A percentile compares a stretch with the other conserved stretches of the same genome.
phyloP scores from a whole-genome alignment of 2,329 filamentous ascomycete genomes.

The Thermothelomyces thermophilus region DNA sequence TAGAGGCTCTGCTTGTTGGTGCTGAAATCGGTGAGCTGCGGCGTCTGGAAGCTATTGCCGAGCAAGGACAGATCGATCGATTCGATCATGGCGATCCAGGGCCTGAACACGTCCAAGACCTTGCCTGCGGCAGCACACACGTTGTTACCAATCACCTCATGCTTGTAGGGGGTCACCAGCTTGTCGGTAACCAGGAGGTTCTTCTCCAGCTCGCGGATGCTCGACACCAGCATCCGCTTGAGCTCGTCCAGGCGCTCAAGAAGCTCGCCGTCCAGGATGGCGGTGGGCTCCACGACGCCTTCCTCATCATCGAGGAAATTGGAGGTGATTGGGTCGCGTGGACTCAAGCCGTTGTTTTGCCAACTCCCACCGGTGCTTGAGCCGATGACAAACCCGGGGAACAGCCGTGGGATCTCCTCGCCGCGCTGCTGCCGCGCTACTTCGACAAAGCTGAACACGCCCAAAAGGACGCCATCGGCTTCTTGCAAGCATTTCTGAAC shows the following conservation, averaged over 20 bases:
- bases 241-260: slow-evolving; percentile 80
- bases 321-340: slow-evolving; percentile 66
- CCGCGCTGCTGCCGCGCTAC: slow-evolving; percentile 89
- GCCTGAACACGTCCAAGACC: slow-evolving; percentile 81
- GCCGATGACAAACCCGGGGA: slow-evolving; percentile 87
- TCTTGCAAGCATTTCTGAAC: slow-evolving; percentile 93
- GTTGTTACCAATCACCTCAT: slow-evolving; percentile 73
- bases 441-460: slow-evolving; percentile 94
- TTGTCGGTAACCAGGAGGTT: slow-evolving; percentile 72
- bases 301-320: slow-evolving; percentile 85
- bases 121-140: slow-evolving; percentile 72
- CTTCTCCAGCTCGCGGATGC: slow-evolving; percentile 81
- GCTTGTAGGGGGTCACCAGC: slow-evolving; percentile 69
- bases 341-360: slow-evolving; percentile 63
- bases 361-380: slow-evolving; percentile 81
- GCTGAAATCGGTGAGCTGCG: slow-evolving; percentile 79
- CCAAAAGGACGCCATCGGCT: slow-evolving; percentile 90
- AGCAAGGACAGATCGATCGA: slow-evolving; percentile 82
- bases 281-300: slow-evolving; percentile 61
- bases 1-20: slow-evolving; percentile 90
- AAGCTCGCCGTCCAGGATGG: slow-evolving; percentile 66
- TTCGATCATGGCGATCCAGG: slow-evolving; percentile 85
- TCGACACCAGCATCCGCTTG: slow-evolving; percentile 76
- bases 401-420: slow-evolving; percentile 85
- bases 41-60: slow-evolving; percentile 71